These are phyloP conservation scores for Solanum stenotomum DNA, from an alignment of 257 asterid species.

Conservation along the genomic window DNA sequence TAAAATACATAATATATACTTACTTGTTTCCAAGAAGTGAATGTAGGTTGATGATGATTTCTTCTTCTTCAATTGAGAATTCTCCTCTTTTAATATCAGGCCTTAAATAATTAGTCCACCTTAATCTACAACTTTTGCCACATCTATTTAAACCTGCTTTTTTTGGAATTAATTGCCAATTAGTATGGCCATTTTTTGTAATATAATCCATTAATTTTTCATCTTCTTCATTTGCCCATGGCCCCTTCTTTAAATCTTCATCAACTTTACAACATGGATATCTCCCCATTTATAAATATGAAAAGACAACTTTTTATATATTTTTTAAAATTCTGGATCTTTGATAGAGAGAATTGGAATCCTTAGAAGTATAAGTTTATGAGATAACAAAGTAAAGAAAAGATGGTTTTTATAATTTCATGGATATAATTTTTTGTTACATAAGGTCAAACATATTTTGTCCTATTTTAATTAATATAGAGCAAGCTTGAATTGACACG, in stretches of 20 bases:
- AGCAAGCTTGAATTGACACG: constrained; percentile 7
- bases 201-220: constrained; percentile 13
- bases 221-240: constrained; percentile 31
- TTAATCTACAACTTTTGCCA: constrained; percentile 31
- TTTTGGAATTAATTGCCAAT: constrained; percentile 24
- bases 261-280: constrained; percentile 10
- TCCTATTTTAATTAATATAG: neutral
- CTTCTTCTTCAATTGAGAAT: constrained; percentile 27
- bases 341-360: neutral
- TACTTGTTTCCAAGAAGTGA: constrained; percentile 15
- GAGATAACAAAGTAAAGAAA: neutral
- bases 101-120: constrained; percentile 31
- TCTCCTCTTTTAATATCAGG: constrained; percentile 30
- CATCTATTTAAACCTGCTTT: constrained; percentile 25
- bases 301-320: neutral
- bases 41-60: constrained; percentile 20
- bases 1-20: neutral
- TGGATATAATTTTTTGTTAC: neutral
- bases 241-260: constrained; percentile 22
- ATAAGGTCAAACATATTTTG: constrained; percentile 9
- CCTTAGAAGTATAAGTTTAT: neutral
- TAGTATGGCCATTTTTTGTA: constrained; percentile 17
- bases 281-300: constrained; percentile 5
- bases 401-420: constrained; percentile 1
- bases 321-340: neutral